Conservation (phyloP, 352 stramenopile species). For the Phytophthora crassamura region DNA sequence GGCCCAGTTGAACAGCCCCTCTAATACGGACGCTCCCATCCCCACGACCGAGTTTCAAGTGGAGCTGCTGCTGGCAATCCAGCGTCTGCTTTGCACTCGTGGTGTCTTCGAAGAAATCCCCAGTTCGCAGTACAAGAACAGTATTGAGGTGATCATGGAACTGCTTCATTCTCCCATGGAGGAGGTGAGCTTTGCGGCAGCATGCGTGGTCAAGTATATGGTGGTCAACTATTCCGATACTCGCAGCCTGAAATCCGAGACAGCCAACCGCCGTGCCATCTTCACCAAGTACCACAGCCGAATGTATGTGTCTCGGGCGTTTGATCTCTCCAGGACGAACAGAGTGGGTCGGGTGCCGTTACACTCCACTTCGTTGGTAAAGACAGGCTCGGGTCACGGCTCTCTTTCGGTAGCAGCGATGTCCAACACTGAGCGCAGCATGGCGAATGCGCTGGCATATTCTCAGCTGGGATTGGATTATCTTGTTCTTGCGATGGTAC, state of each 20-base stretch:
- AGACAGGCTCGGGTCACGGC: conserved; percentile 30
- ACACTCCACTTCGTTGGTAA: conserved; percentile 34
- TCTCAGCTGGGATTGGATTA: conserved; percentile 86
- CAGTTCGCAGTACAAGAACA: conserved; percentile 87
- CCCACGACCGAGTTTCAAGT: conserved; percentile 86
- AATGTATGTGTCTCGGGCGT: conserved; percentile 84
- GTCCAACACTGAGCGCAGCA: conserved; percentile 73
- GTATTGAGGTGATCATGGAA: conserved; percentile 89
- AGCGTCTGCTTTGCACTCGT: conserved; percentile 82
- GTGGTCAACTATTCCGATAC: conserved; percentile 92
- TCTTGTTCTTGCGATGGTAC: conserved; percentile 74
- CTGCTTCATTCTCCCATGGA: conserved; percentile 86
- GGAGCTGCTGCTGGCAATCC: conserved; percentile 77
- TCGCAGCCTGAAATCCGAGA: conserved; percentile 85
- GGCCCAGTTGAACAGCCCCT: conserved; percentile 81
- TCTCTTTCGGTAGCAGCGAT: conserved; percentile 35
- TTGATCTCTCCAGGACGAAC: conserved; percentile 83
- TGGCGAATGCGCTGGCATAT: conserved; percentile 82
- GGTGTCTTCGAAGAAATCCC: conserved; percentile 88
- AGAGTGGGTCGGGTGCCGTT: conserved; percentile 59
- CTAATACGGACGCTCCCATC: conserved; percentile 82
- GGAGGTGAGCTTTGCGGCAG: conserved; percentile 85
- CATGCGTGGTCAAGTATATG: conserved; percentile 90
- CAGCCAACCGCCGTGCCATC: conserved; percentile 80
- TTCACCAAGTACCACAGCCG: conserved; percentile 87